Evolutionary conservation across 176 grass and related monocot species (phyloP).

Genomic region (Hsuehochloa calcarea): DNA sequence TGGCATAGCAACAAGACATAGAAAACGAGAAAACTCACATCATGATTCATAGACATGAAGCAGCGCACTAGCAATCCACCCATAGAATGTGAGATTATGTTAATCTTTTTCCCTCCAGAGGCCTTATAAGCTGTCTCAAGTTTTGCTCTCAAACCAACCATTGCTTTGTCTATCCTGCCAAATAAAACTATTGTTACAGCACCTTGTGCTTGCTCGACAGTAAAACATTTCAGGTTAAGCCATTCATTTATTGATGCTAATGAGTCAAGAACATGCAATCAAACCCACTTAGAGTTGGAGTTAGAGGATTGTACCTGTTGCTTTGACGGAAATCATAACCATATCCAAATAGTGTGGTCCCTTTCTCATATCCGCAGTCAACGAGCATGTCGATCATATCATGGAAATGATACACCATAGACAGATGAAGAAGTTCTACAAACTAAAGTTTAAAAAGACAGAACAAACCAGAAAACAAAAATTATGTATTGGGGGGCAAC

Average conservation of each 20-base stretch:
- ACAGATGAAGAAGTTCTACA: conserved; percentile 55
- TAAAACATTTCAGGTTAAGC: neutral
- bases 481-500: conserved; percentile 2
- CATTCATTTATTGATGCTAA: conserved; percentile 12
- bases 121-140: conserved; percentile 87
- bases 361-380: conserved; percentile 85
- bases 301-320: conserved; percentile 56
- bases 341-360: conserved; percentile 86
- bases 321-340: conserved; percentile 97
- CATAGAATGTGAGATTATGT: conserved; percentile 95
- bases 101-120: conserved; percentile 84
- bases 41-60: conserved; percentile 82
- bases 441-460: conserved; percentile 45
- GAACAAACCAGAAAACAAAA: neutral
- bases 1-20: neutral
- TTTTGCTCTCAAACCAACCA: conserved; percentile 81
- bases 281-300: neutral
- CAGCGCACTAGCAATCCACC: conserved; percentile 86
- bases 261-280: neutral
- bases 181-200: conserved; percentile 40
- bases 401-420: conserved; percentile 89
- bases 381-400: conserved; percentile 93
- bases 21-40: conserved; percentile 61
- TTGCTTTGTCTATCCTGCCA: conserved; percentile 77
- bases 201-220: neutral